Evolutionary conservation across 2,329 filamentous ascomycete species (phyloP).

Genomic region (Claviceps quebecensis): DNA sequence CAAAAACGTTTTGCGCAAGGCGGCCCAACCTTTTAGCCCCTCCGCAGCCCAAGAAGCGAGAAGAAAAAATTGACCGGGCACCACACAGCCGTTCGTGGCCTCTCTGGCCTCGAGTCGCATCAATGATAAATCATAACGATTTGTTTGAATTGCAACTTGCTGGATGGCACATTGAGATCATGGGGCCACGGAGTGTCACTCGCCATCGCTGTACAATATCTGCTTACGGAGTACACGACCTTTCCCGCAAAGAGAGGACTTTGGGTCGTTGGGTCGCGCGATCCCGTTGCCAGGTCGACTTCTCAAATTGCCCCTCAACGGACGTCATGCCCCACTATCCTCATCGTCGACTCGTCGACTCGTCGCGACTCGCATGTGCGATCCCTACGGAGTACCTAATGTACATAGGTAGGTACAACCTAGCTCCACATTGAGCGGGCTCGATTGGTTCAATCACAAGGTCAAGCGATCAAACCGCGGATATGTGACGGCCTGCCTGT

Average conservation of each 20-base stretch:
- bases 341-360: background rate
- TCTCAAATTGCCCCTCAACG: constrained; percentile 7
- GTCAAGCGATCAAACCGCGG: background rate
- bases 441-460: background rate
- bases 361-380: background rate
- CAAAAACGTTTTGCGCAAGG: constrained; percentile 4
- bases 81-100: background rate
- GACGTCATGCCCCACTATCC: constrained; percentile 19
- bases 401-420: too few species aligned
- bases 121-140: too few species aligned
- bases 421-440: background rate
- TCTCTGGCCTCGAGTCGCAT: too few species aligned
- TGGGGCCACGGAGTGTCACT: too few species aligned
- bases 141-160: too few species aligned
- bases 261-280: background rate
- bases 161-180: too few species aligned
- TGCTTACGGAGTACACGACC: too few species aligned
- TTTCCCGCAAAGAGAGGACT: background rate
- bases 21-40: constrained; percentile 13
- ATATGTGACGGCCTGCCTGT: background rate
- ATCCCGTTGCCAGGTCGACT: background rate
- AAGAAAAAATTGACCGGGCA: background rate
- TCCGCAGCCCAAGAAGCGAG: constrained; percentile 12
- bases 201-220: too few species aligned
- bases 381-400: too few species aligned